Conservation (phyloP, 352 stramenopile species). For the Phytophthora chlamydospora region DNA sequence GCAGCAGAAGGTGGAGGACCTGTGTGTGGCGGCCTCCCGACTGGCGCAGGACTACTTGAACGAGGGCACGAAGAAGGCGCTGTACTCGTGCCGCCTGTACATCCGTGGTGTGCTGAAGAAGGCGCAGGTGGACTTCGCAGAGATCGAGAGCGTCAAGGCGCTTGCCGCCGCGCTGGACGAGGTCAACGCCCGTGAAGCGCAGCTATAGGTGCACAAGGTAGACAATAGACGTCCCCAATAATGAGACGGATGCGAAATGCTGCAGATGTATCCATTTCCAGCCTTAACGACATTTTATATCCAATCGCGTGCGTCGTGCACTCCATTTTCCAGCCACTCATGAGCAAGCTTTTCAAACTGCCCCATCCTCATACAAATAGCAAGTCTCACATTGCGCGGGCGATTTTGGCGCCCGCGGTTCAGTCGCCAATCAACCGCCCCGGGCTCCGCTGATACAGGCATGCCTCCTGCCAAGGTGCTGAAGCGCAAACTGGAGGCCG, state of each 20-base stretch:
- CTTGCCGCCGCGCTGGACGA: conserved; percentile 58
- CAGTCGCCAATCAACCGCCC: conserved; percentile 40
- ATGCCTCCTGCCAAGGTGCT: conserved; percentile 22
- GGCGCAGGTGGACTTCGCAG: conserved; percentile 70
- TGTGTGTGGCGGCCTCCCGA: conserved; percentile 60
- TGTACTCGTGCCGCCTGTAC: conserved; percentile 81
- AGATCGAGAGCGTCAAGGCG: conserved; percentile 49
- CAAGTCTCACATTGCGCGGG: conserved; percentile 26
- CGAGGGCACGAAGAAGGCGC: conserved; percentile 77
- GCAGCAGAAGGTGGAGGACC: conserved; percentile 54
- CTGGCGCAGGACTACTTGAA: conserved; percentile 71
- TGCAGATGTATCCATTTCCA: conserved; percentile 5
- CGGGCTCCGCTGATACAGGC: conserved; percentile 14
- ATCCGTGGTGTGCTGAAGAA: conserved; percentile 82
- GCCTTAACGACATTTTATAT: conserved; percentile 6
- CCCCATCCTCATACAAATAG: conserved; percentile 23
- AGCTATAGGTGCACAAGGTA: conserved; percentile 39
- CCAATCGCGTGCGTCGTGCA: conserved; percentile 3
- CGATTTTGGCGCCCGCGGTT: conserved; percentile 32
- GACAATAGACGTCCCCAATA: conserved; percentile 1
- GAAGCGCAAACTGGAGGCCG: conserved; percentile 36
- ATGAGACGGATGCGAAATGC: neutral
- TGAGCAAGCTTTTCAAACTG: neutral
- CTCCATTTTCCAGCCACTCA: conserved; percentile 20
- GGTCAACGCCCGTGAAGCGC: conserved; percentile 58